phyloP scores from a whole-genome alignment of 1,284 basidiomycete species.

The Ustilago xerochloae region DNA sequence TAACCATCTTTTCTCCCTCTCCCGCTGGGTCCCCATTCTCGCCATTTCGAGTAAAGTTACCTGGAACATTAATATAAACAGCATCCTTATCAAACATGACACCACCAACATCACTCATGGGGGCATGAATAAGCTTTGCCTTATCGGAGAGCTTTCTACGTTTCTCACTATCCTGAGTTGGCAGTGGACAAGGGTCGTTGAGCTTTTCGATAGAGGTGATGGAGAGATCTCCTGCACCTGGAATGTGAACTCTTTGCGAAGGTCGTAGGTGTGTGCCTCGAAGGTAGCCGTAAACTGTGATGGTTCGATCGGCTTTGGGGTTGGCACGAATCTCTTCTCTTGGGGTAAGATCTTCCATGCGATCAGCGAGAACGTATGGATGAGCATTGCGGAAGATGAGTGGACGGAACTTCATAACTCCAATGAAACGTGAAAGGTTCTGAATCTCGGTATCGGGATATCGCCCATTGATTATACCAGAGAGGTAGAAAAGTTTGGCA shows the following conservation, averaged over 20 bases:
- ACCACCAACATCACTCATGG: constrained; percentile 98
- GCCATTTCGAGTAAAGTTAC: constrained; percentile 79
- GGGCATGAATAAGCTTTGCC: constrained; percentile 93
- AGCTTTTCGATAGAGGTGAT: constrained; percentile 81
- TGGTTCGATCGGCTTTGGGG: constrained; percentile 87
- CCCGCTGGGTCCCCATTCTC: constrained; percentile 73
- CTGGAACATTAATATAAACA: constrained; percentile 96
- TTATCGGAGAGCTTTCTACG: constrained; percentile 92
- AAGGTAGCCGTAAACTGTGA: constrained; percentile 95
- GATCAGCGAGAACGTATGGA: constrained; percentile 94
- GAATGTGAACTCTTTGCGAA: constrained; percentile 88
- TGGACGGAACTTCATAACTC: constrained; percentile 98
- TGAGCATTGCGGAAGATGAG: constrained; percentile 94
- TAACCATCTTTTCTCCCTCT: constrained; percentile 97
- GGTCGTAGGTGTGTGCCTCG: constrained; percentile 72
- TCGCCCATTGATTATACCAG: constrained; percentile 95
- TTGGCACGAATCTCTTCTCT: constrained; percentile 83
- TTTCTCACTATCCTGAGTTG: constrained; percentile 91
- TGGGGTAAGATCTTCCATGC: constrained; percentile 92
- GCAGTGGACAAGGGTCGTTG: constrained; percentile 92
- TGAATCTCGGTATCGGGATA: constrained; percentile 97
- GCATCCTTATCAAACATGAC: constrained; percentile 98
- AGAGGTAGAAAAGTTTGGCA: constrained; percentile 97
- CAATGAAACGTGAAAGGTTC: constrained; percentile 90
- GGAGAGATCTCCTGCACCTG: constrained; percentile 86